phyloP scores from a whole-genome alignment of 495 filamentous ascomycete species.

The Penicillium argentinense region DNA sequence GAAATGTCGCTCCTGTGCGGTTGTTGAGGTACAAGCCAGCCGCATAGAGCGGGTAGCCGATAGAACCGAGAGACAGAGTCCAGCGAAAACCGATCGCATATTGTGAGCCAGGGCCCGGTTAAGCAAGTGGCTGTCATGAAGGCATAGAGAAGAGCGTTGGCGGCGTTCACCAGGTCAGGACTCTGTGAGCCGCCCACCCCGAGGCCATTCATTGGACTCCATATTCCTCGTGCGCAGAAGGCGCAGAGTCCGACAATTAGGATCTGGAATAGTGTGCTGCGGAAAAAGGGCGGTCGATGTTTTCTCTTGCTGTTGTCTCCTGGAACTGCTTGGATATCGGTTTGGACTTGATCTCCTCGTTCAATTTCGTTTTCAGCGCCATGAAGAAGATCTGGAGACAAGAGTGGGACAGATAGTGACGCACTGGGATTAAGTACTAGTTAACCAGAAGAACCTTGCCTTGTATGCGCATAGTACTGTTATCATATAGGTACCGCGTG shows the following conservation, averaged over 20 bases:
- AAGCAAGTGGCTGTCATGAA: slow-evolving; percentile 15
- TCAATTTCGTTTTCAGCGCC: not conserved
- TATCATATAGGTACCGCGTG: no score
- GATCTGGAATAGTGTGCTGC: slow-evolving; percentile 54
- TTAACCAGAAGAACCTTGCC: no score
- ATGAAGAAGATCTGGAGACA: not conserved
- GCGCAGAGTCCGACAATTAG: slow-evolving; percentile 52
- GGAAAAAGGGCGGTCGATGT: slow-evolving; percentile 17
- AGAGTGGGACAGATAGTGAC: not conserved
- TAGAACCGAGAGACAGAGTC: slow-evolving; percentile 51
- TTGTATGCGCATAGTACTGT: no score
- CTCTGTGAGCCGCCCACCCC: slow-evolving; percentile 55
- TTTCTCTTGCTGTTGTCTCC: not conserved
- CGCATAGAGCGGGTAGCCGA: slow-evolving; percentile 56
- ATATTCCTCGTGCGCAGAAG: slow-evolving; percentile 58
- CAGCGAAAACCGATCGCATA: slow-evolving; percentile 46
- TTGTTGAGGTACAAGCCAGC: slow-evolving; percentile 58
- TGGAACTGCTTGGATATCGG: not conserved
- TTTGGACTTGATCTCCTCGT: not conserved
- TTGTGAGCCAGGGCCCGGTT: slow-evolving; percentile 16
- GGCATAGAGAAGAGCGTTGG: not conserved
- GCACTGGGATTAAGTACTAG: no score
- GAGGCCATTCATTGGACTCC: slow-evolving; percentile 54
- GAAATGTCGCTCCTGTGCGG: slow-evolving; percentile 53
- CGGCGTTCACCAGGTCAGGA: not conserved